Percentiles rank a stretch among this genome's conserved stretches.
Evolutionary conservation across 78 protist genomes (phyloP).

Genomic region (Dictyostelium intermedium): DNA sequence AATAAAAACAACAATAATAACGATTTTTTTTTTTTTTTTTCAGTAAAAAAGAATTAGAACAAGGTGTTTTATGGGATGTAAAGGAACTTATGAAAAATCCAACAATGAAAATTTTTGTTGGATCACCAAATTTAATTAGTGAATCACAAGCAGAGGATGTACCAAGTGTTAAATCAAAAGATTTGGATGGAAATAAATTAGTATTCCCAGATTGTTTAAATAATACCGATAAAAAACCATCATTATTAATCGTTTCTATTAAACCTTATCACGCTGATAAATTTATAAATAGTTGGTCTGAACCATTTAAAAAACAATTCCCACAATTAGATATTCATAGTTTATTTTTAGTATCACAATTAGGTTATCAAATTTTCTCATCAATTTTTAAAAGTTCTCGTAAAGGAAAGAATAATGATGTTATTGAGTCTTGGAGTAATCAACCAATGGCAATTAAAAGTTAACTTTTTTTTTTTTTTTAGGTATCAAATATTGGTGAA

Average conservation of each 20-base stretch:
- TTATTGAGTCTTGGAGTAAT: slow-evolving; percentile 49
- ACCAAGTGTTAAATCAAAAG: slow-evolving; percentile 5
- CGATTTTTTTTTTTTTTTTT: no score
- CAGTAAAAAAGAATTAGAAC: slow-evolving; percentile 52
- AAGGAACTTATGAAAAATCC: slow-evolving; percentile 47
- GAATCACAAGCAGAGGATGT: background rate
- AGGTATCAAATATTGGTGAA: no score
- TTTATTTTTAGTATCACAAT: background rate
- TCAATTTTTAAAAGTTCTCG: slow-evolving; percentile 19
- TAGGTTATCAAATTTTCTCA: slow-evolving; percentile 21
- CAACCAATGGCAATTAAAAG: background rate
- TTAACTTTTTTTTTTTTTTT: background rate
- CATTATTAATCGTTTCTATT: slow-evolving; percentile 13
- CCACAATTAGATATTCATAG: slow-evolving; percentile 27
- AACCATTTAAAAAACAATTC: slow-evolving; percentile 29
- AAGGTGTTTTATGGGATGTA: slow-evolving; percentile 54
- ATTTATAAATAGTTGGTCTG: slow-evolving; percentile 49
- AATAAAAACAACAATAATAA: no score
- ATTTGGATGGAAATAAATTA: slow-evolving; percentile 31
- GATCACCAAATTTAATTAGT: slow-evolving; percentile 12
- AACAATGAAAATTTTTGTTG: slow-evolving; percentile 35
- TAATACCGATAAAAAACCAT: background rate
- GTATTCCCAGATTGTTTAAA: background rate
- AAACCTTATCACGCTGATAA: slow-evolving; percentile 37
- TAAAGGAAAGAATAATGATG: background rate